Percentiles rank a stretch among this genome's conserved stretches.
These are phyloP conservation scores for Gossypium lobatum DNA, from an alignment of 441 rosid genomes.

Conservation along the genomic window DNA sequence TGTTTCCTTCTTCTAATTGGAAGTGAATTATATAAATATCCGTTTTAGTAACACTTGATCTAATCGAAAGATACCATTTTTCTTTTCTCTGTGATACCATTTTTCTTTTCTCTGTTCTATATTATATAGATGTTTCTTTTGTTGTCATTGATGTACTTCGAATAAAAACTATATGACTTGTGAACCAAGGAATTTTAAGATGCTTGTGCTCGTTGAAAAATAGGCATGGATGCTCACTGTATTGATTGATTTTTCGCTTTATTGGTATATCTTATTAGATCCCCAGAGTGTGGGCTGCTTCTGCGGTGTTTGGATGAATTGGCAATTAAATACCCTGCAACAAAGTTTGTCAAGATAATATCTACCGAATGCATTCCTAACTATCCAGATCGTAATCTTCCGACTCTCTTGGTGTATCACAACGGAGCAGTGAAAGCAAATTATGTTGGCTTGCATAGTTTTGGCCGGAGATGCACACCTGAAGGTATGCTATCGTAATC, in stretches of 20 bases:
- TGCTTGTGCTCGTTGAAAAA: not conserved
- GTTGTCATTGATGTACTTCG: not conserved
- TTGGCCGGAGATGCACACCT: slow-evolving; percentile 89
- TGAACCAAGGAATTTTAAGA: not conserved
- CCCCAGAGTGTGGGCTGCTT: slow-evolving; percentile 64
- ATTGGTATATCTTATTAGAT: slow-evolving; percentile 28
- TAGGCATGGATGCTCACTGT: not conserved
- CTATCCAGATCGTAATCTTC: slow-evolving; percentile 89
- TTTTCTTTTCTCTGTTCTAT: not conserved
- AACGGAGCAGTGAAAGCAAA: slow-evolving; percentile 88
- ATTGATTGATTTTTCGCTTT: not conserved
- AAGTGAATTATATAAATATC: not conserved
- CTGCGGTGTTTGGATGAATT: slow-evolving; percentile 78
- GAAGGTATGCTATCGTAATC: slow-evolving; percentile 51
- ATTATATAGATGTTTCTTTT: not conserved
- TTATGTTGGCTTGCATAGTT: slow-evolving; percentile 72
- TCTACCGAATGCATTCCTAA: slow-evolving; percentile 97
- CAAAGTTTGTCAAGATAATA: slow-evolving; percentile 90
- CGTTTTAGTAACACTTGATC: not conserved
- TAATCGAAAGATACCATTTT: no score
- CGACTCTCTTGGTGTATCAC: slow-evolving; percentile 83
- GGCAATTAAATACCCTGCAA: slow-evolving; percentile 77
- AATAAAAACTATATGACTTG: not conserved
- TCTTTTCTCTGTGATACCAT: no score
- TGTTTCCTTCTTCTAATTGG: not conserved